These are phyloP conservation scores for Macrolepiota albuminosa DNA, from an alignment of 768 basidiomycete genomes.

Conservation along the genomic window DNA sequence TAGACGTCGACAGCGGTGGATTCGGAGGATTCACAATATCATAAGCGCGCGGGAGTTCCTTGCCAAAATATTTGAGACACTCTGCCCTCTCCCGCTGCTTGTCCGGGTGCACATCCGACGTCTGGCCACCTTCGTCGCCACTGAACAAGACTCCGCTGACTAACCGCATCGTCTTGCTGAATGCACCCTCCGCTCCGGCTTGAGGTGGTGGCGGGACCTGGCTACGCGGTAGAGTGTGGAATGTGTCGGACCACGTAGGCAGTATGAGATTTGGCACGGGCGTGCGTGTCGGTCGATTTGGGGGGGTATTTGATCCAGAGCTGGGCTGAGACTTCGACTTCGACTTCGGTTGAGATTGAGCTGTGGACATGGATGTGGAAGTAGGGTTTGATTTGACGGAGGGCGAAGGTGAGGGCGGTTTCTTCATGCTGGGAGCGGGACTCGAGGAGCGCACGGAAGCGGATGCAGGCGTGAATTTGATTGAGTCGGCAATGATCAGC, in stretches of 20 bases:
- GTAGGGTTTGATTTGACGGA: neutral
- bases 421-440: neutral
- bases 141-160: constrained; percentile 62
- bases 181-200: constrained; percentile 2
- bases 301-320: neutral
- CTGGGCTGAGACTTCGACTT: neutral
- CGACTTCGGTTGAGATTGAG: neutral
- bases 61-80: neutral
- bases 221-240: constrained; percentile 69
- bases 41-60: constrained; percentile 1
- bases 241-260: constrained; percentile 86
- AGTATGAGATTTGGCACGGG: constrained; percentile 73
- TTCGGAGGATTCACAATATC: neutral
- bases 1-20: neutral
- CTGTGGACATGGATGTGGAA: neutral
- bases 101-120: neutral
- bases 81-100: neutral
- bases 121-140: constrained; percentile 14
- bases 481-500: constrained; percentile 7
- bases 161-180: constrained; percentile 56
- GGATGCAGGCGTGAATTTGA: constrained; percentile 61
- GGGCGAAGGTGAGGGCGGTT: constrained; percentile 3
- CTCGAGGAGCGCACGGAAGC: constrained; percentile 32
- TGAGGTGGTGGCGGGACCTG: constrained; percentile 23
- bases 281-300: neutral